Conservation (phyloP, 148 eudicot genomes). For the Limonium bicolor region DNA sequence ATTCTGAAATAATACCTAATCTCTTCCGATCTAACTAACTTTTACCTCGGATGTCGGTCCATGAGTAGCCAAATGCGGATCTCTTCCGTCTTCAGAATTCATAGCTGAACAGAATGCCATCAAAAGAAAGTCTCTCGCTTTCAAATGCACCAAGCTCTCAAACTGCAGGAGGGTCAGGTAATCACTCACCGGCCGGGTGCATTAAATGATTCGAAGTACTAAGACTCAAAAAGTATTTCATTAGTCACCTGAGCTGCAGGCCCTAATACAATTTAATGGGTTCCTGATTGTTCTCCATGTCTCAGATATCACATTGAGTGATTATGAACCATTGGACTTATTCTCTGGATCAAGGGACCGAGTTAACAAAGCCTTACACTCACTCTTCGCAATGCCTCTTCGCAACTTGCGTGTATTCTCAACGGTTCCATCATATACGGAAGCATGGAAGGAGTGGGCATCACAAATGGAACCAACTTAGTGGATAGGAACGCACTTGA, state of each 20-base stretch:
- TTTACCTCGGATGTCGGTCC: too few relatives aligned
- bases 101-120: conserved; percentile 45
- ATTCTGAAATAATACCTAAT: conserved; percentile 5
- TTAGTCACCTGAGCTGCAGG: too few relatives aligned
- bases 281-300: conserved; percentile 6
- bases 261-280: too few relatives aligned
- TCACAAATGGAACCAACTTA: conserved; percentile 19
- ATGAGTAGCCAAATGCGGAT: conserved; percentile 68
- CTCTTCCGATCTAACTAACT: too few relatives aligned
- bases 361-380: conserved; percentile 44
- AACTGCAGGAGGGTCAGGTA: conserved; percentile 55
- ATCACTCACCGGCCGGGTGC: not conserved
- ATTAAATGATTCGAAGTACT: too few relatives aligned
- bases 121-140: conserved; percentile 58
- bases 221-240: not conserved
- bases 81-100: conserved; percentile 65
- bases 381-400: conserved; percentile 61
- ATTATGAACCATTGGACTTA: conserved; percentile 73
- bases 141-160: conserved; percentile 73
- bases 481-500: conserved; percentile 37
- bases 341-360: conserved; percentile 72
- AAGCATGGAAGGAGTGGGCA: conserved; percentile 49
- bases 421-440: conserved; percentile 74
- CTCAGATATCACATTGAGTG: conserved; percentile 65
- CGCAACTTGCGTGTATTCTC: conserved; percentile 74